Conservation (phyloP, 2,329 filamentous ascomycete genomes). For the Rhynchosporium agropyri region DNA sequence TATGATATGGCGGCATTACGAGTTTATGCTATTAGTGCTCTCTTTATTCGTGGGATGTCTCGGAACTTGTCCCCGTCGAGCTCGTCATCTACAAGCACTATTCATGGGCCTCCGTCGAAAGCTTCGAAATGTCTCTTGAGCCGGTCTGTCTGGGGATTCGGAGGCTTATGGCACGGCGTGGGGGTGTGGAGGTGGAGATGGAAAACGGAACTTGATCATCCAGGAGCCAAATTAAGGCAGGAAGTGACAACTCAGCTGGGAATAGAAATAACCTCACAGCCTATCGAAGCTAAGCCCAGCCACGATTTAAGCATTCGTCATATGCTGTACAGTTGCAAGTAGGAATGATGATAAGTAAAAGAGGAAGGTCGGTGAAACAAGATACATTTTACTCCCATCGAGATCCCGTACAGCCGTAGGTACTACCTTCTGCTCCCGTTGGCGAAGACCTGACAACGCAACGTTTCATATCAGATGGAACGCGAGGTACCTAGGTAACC, state of each 20-base stretch:
- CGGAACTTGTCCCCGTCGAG: neutral
- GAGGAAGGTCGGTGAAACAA: neutral
- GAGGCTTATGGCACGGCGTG: slow-evolving; percentile 11
- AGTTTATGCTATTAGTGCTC: slow-evolving; percentile 3
- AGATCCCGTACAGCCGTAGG: neutral
- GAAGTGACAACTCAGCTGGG: slow-evolving; percentile 8
- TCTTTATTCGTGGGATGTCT: slow-evolving; percentile 15
- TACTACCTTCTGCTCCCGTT: neutral
- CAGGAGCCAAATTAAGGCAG: neutral
- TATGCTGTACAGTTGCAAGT: neutral
- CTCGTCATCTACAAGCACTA: neutral
- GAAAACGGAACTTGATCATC: neutral
- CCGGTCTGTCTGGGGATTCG: slow-evolving; percentile 12
- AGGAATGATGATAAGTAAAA: neutral
- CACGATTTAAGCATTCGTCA: neutral
- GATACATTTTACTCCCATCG: neutral
- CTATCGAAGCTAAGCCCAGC: neutral
- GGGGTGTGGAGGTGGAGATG: slow-evolving; percentile 14
- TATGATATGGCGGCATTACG: slow-evolving; percentile 10
- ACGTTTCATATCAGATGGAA: slow-evolving; percentile 7
- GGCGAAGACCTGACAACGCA: neutral
- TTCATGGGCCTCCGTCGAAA: neutral
- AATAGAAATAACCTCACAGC: slow-evolving; percentile 1
- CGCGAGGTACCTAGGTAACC: neutral
- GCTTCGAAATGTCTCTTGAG: slow-evolving; percentile 5